These are phyloP conservation scores for Bacidia rubella DNA, from an alignment of 495 filamentous ascomycete genomes.

Conservation along the genomic window DNA sequence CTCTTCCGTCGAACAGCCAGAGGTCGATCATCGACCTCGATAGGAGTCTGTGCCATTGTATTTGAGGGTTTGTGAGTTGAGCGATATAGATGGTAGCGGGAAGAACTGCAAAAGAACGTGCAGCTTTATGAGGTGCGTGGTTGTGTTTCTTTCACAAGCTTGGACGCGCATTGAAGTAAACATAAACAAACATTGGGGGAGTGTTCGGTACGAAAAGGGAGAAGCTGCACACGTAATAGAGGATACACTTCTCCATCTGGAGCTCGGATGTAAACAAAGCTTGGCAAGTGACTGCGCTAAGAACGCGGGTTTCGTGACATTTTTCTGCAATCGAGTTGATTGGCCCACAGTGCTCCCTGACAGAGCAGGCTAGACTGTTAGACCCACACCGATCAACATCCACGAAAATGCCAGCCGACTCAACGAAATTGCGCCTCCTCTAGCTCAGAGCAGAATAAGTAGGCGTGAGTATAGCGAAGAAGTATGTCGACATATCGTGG, in stretches of 20 bases:
- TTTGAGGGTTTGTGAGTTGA: conserved; percentile 4
- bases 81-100: not conserved
- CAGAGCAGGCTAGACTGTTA: not conserved
- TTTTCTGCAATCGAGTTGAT: no score
- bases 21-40: conserved; percentile 15
- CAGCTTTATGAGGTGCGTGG: not conserved
- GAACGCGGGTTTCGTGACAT: not conserved
- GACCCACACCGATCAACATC: not conserved
- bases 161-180: not conserved
- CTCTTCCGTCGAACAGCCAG: conserved; percentile 21
- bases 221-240: not conserved
- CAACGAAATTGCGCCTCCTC: not conserved
- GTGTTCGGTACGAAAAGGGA: not conserved
- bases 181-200: not conserved
- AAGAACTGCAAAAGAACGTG: not conserved
- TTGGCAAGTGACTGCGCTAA: not conserved
- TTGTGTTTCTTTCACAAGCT: not conserved
- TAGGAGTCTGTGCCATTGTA: conserved; percentile 9
- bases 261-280: not conserved
- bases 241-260: no score
- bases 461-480: not conserved
- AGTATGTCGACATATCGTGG: not conserved
- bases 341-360: not conserved
- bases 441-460: no score
- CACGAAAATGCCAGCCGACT: not conserved